These are phyloP conservation scores for Candida tallmaniae DNA, from an alignment of 805 yeast species.

Conservation along the genomic window DNA sequence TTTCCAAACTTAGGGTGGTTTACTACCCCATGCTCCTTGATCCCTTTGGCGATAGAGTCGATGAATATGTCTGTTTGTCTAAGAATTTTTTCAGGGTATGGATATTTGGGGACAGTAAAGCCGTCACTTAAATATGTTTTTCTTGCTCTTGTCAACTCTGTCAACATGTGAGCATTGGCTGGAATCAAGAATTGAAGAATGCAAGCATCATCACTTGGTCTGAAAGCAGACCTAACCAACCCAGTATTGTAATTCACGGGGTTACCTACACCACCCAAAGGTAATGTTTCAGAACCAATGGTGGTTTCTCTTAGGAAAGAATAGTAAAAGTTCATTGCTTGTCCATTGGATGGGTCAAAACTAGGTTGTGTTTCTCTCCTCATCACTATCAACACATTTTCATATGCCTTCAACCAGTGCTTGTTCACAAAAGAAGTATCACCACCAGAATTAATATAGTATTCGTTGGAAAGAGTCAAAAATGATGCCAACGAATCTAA, in stretches of 20 bases:
- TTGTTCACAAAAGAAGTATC: conserved; percentile 45
- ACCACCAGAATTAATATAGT: conserved; percentile 46
- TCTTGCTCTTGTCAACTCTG: conserved; percentile 48
- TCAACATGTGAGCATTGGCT: conserved; percentile 72
- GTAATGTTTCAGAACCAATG: conserved; percentile 76
- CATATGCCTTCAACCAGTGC: conserved; percentile 57
- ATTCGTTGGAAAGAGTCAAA: conserved; percentile 69
- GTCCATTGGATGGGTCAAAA: conserved; percentile 47
- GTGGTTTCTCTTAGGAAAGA: conserved; percentile 70
- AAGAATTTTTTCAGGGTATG: background rate
- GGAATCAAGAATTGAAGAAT: conserved; percentile 79
- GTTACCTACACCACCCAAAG: conserved; percentile 75
- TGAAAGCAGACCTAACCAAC: conserved; percentile 72
- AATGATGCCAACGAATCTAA: conserved; percentile 83
- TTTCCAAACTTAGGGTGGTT: conserved; percentile 65
- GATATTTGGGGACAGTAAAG: background rate
- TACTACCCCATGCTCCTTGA: conserved; percentile 60
- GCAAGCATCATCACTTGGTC: conserved; percentile 88
- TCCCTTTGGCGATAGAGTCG: conserved; percentile 45
- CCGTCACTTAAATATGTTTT: background rate
- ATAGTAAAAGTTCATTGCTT: conserved; percentile 48
- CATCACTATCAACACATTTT: conserved; percentile 48
- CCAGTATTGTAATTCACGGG: conserved; percentile 74
- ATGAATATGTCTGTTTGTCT: conserved; percentile 32
- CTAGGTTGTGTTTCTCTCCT: conserved; percentile 60